Evolutionary conservation across 768 basidiomycete genomes (phyloP).

Genomic region (Nidula microcarpa): DNA sequence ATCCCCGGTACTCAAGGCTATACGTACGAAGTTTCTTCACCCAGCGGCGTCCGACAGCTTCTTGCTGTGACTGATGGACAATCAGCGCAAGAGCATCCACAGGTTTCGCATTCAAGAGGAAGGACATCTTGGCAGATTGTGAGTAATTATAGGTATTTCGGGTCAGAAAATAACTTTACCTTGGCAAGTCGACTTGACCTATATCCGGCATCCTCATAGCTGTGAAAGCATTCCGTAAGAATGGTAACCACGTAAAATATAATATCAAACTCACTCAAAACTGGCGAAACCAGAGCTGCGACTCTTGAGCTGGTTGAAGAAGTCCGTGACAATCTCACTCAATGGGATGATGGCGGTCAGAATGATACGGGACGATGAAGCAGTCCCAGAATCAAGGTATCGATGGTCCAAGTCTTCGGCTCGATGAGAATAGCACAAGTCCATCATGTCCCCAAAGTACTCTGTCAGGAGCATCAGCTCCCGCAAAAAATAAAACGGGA

Average conservation of each 20-base stretch:
- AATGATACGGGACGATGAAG: constrained; percentile 63
- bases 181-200: constrained; percentile 76
- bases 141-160: not conserved
- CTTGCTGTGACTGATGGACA: constrained; percentile 78
- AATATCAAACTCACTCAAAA: constrained; percentile 65
- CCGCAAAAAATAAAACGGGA: not conserved
- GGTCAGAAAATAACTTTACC: constrained; percentile 33
- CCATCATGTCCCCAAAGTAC: constrained; percentile 96
- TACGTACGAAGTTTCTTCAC: constrained; percentile 86
- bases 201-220: constrained; percentile 95
- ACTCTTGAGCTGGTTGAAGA: constrained; percentile 93
- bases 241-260: not conserved
- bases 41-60: constrained; percentile 77
- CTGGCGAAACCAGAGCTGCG: constrained; percentile 89
- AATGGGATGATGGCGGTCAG: constrained; percentile 84
- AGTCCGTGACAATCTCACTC: constrained; percentile 91
- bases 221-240: constrained; percentile 22
- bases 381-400: constrained; percentile 66
- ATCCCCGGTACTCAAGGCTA: not conserved
- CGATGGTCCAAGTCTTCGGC: constrained; percentile 81
- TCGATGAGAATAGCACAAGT: constrained; percentile 82
- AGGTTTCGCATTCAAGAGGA: constrained; percentile 83
- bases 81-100: constrained; percentile 94
- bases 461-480: constrained; percentile 37
- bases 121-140: constrained; percentile 62